Percentiles rank a stretch among this genome's conserved stretches.
These are phyloP conservation scores for Chenopodium formosanum DNA, from an alignment of 148 eudicot genomes.

Conservation along the genomic window DNA sequence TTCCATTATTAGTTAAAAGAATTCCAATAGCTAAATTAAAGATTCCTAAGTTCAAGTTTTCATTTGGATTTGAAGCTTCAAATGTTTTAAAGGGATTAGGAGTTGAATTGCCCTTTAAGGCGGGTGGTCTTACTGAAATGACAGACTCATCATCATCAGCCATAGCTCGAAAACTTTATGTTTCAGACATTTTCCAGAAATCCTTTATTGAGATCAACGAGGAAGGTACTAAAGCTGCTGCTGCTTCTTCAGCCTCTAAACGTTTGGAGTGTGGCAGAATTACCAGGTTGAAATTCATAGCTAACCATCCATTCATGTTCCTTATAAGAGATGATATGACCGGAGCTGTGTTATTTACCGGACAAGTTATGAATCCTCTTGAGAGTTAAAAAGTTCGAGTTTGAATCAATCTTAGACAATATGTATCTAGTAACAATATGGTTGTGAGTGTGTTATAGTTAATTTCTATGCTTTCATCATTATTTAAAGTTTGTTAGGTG, in stretches of 20 bases:
- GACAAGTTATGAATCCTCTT: conserved; percentile 58
- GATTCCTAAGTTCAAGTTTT: conserved; percentile 66
- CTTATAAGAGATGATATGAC: conserved; percentile 71
- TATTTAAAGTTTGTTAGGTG: too few species aligned
- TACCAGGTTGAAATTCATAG: conserved; percentile 46
- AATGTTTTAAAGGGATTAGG: conserved; percentile 53
- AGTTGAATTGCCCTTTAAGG: conserved; percentile 49
- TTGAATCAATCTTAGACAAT: too few species aligned
- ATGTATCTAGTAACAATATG: too few species aligned
- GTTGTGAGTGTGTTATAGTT: too few species aligned
- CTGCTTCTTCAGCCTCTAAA: conserved; percentile 28
- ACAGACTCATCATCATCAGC: conserved; percentile 41
- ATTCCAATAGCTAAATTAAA: conserved; percentile 48
- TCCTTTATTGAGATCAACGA: conserved; percentile 80
- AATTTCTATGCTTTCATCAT: too few species aligned
- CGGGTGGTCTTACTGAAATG: conserved; percentile 66
- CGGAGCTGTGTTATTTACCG: conserved; percentile 61
- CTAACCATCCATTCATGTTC: conserved; percentile 84
- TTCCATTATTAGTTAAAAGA: conserved; percentile 1
- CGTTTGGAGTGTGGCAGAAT: too few species aligned
- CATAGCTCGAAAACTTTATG: conserved; percentile 39
- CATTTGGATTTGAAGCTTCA: conserved; percentile 73
- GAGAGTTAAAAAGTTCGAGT: conserved; percentile 1
- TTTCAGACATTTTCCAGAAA: conserved; percentile 69
- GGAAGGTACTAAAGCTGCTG: conserved; percentile 91